Conservation (phyloP, 2,329 filamentous ascomycete species). For the Davidsoniella virescens region DNA sequence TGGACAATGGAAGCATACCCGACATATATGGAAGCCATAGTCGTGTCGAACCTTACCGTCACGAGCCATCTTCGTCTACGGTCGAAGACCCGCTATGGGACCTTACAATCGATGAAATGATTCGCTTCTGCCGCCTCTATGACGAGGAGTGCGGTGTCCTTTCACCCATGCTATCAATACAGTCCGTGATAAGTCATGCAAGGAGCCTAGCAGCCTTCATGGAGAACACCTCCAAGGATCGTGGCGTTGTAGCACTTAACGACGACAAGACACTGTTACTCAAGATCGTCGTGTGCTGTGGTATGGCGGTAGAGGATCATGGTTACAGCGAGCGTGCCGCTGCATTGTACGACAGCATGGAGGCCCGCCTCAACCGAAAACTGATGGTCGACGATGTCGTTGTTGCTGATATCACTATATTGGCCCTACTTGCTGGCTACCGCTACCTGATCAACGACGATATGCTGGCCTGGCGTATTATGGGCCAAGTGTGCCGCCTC, state of each 20-base stretch:
- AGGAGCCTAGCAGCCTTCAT: slow-evolving; percentile 56
- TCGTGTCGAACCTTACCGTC: slow-evolving; percentile 3
- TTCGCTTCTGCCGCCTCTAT: slow-evolving; percentile 62
- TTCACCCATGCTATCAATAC: slow-evolving; percentile 73
- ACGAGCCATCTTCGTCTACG: neutral
- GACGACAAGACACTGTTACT: slow-evolving; percentile 48
- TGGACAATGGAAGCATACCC: slow-evolving; percentile 9
- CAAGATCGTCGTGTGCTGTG: slow-evolving; percentile 71
- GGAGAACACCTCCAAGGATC: slow-evolving; percentile 29
- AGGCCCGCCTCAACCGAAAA: slow-evolving; percentile 50
- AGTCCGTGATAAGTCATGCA: slow-evolving; percentile 53
- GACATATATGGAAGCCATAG: neutral
- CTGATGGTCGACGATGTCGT: slow-evolving; percentile 37
- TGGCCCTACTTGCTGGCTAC: slow-evolving; percentile 44
- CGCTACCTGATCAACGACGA: slow-evolving; percentile 80
- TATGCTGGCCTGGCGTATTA: slow-evolving; percentile 69
- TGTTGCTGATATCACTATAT: slow-evolving; percentile 31
- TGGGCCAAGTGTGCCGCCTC: slow-evolving; percentile 65
- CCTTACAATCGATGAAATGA: slow-evolving; percentile 61
- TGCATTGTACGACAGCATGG: slow-evolving; percentile 61
- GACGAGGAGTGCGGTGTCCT: slow-evolving; percentile 85
- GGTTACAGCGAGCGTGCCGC: slow-evolving; percentile 62
- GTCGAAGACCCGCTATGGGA: slow-evolving; percentile 60
- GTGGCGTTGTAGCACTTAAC: slow-evolving; percentile 24
- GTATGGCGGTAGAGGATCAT: slow-evolving; percentile 59